Evolutionary conservation across 805 yeast species (phyloP), one percentile per base, ranked within the genome.

Genomic region (Hanseniaspora nectarophila): DNA sequence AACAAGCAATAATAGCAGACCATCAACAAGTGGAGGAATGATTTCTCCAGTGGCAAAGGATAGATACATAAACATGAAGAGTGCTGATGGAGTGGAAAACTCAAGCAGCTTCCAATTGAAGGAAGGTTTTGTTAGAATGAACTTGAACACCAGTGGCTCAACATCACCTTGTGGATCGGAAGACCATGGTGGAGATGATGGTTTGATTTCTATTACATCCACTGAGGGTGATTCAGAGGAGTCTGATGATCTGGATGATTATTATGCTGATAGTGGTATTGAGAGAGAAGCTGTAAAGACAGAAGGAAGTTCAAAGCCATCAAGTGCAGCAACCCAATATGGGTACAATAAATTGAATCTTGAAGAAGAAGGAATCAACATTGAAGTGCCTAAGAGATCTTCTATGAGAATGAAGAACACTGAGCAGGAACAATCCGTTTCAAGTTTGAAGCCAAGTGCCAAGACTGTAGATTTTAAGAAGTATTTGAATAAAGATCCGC

Each of bases 391-490:
- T 2, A 49, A 40, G 35, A 42, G 53, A 28, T 49, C 53, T 3
- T 44, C 53, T 8, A 40, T 42, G 53, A 49, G 53, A n/a, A 20
- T 29, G 37, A 21, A 28, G 15, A 37, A 20, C 10, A 21, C 6
- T 5, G 40, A 37, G 4, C 26, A 6, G 8, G 23, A 37, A 26
- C 13, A 43, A 15, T 15, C 18, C 9, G 20, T 26, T 13, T n/a
- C 23, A 5, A 34, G 29, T 15, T 20, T 49, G 13, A 40, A 43
- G 21, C 46, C 53, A 20, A 49, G 53, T 28, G 29, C 44, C n/a
- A 49, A 49, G 32, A 45, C 54, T 2, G 45, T 52, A 4, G 51
- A 52, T 24, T 52, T 52, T 20, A 45, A 46, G 16, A 52, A 52
- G 29, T 52, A 21, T 18, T 29, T 52, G 37, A 29, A 43, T 31